phyloP scores from a whole-genome alignment of 805 yeast genomes.

The Suhomyces canberraensis region DNA sequence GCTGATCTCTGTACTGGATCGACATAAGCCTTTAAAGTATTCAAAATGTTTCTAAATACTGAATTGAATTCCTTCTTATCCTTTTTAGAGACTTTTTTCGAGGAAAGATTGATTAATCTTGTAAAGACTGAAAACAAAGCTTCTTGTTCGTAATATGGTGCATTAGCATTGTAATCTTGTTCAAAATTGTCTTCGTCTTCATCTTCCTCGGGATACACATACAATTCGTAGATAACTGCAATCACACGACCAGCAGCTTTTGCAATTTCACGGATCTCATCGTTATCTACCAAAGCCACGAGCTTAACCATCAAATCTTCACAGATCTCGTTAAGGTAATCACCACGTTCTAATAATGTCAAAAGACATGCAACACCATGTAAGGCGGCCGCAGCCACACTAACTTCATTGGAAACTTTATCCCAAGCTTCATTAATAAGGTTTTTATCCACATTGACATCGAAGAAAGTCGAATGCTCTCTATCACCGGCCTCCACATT shows the following conservation, averaged over 20 bases:
- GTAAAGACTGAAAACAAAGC: constrained; percentile 40
- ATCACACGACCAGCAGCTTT: constrained; percentile 55
- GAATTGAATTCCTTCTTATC: constrained; percentile 60
- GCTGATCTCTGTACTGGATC: constrained; percentile 32
- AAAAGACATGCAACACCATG: constrained; percentile 46
- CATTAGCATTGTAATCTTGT: constrained; percentile 41
- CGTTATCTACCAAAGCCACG: constrained; percentile 42
- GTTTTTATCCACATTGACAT: constrained; percentile 31
- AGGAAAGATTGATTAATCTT: constrained; percentile 47
- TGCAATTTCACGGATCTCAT: constrained; percentile 41
- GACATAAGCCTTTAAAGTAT: constrained; percentile 43
- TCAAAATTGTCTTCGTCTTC: constrained; percentile 36
- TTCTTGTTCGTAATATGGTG: constrained; percentile 55
- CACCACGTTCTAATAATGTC: constrained; percentile 43
- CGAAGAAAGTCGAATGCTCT: constrained; percentile 40
- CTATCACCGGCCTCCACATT: constrained; percentile 41
- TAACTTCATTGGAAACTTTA: constrained; percentile 31
- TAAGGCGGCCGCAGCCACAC: constrained; percentile 40
- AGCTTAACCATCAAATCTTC: constrained; percentile 40
- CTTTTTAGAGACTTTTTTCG: constrained; percentile 57
- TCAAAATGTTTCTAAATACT: constrained; percentile 54
- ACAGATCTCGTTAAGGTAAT: constrained; percentile 39
- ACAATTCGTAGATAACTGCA: constrained; percentile 55
- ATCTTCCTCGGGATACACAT: constrained; percentile 41
- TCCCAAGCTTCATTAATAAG: constrained; percentile 31